Evolutionary conservation across 768 basidiomycete genomes (phyloP), one percentile per base, ranked within the genome.

Genomic region (Boletales sp.): DNA sequence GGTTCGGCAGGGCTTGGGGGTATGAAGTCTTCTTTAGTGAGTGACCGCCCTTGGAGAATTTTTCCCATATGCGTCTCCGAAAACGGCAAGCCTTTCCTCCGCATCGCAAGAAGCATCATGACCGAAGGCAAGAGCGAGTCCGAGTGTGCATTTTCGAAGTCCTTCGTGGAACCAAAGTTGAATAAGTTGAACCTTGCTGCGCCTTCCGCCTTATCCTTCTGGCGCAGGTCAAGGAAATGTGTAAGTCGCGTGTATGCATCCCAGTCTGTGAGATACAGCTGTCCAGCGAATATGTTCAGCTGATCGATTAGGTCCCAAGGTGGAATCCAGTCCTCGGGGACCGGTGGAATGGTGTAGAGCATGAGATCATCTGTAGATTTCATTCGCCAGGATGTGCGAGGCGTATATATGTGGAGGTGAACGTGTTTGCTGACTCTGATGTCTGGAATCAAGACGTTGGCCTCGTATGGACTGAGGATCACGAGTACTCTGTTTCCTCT

Each of bases 1-100:
- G 5, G 24, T 6, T 27, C 24, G 24, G 5, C 24, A 27, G 24
- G 24, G 24, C 24, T 6, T 6, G 24, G 5, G 7, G 24, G 6
- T 1, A 6, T 27, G 15, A 34, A 34, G 14, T 34, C 32, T 34
- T 34, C 2, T 34, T 34, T 12, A 3, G 32, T 34, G 12, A 70
- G 46, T 8, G 48, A 34, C 44, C 51, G 57, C 21, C 53, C 61
- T 47, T 64, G 45, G 42, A 74, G 43, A 32, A 74, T 62, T 47
- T 70, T 69, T 9, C 74, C 74, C 52, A 74, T 55, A 47, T 75
- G 73, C 5, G 72, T 74, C 37, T 51, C 43, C n/a, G 49, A 38
- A 51, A 63, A 75, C 12, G 60, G 53, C 57, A 69, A 59, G 11
- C 72, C 72, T 50, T 71, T 75, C 53, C 72, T 64, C 30, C 73